These are phyloP conservation scores for Zizania latifolia DNA, from an alignment of 176 grass and related monocot genomes.

Conservation along the genomic window DNA sequence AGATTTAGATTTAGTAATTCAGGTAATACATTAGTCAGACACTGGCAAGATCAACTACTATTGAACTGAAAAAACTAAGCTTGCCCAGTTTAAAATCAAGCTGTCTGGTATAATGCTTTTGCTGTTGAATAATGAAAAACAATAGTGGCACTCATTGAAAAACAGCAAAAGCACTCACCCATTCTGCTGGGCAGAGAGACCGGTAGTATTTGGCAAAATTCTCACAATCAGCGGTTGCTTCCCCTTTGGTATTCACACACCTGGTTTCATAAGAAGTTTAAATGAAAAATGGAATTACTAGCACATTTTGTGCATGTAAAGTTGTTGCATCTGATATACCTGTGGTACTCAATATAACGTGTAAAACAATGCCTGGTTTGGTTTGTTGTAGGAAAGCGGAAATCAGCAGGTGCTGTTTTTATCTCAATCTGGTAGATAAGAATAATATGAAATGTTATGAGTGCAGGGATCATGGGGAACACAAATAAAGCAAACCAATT, in stretches of 20 bases:
- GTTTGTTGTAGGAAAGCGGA: conserved; percentile 86
- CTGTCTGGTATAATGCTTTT: not conserved
- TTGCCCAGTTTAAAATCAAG: not conserved
- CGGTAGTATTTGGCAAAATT: conserved; percentile 90
- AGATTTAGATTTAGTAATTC: not conserved
- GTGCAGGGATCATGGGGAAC: not conserved
- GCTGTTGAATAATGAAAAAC: not conserved
- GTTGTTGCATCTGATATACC: conserved; percentile 36
- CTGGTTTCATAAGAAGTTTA: conserved; percentile 32
- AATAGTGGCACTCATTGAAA: not conserved
- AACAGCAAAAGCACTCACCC: conserved; percentile 44
- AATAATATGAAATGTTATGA: not conserved
- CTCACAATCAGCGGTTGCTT: conserved; percentile 53
- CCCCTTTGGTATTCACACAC: conserved; percentile 63
- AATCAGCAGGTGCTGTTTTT: conserved; percentile 87
- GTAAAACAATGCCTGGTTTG: conserved; percentile 92
- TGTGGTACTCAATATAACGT: conserved; percentile 80
- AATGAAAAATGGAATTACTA: not conserved
- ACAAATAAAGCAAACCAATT: not conserved
- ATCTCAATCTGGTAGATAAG: conserved; percentile 60
- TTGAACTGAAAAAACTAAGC: not conserved
- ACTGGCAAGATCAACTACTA: not conserved
- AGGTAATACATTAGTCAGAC: not conserved
- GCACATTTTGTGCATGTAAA: not conserved
- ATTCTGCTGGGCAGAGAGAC: conserved; percentile 85